These are phyloP conservation scores for Colletotrichum zoysiae DNA, from an alignment of 2,329 filamentous ascomycete genomes.

Conservation along the genomic window DNA sequence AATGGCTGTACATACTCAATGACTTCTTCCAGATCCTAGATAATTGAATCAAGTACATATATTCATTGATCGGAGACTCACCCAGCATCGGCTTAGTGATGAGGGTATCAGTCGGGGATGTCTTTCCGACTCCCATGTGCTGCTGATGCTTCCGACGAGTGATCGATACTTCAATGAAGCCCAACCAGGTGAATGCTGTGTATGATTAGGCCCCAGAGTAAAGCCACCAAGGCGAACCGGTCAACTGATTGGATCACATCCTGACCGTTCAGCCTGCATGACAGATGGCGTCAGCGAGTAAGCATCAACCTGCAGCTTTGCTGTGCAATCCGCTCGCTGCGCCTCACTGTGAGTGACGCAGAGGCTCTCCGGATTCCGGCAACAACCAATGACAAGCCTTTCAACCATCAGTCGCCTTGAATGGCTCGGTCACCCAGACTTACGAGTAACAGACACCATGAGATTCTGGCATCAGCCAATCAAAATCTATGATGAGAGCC, in stretches of 20 bases:
- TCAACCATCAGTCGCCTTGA: neutral
- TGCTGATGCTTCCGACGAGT: neutral
- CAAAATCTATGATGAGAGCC: no score
- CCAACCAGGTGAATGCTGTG: neutral
- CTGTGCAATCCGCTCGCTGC: neutral
- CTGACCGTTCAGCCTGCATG: neutral
- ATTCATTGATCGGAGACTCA: neutral
- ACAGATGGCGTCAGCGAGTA: neutral
- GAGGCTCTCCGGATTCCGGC: neutral
- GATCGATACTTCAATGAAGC: neutral
- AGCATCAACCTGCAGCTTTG: neutral
- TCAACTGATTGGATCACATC: neutral
- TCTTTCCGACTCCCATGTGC: neutral
- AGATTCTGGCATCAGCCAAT: constrained; percentile 8
- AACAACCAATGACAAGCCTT: neutral
- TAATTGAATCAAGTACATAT: neutral
- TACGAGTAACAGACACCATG: neutral
- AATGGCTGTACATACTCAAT: constrained; percentile 20
- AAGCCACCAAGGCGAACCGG: neutral
- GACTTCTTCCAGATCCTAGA: neutral
- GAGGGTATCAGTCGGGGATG: neutral
- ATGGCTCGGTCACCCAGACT: no score
- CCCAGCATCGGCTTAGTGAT: neutral
- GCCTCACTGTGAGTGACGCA: no score
- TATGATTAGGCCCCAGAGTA: neutral